Base-by-base conservation (phyloP, 768 basidiomycete species). In the Lyophyllum atratum region DNA sequence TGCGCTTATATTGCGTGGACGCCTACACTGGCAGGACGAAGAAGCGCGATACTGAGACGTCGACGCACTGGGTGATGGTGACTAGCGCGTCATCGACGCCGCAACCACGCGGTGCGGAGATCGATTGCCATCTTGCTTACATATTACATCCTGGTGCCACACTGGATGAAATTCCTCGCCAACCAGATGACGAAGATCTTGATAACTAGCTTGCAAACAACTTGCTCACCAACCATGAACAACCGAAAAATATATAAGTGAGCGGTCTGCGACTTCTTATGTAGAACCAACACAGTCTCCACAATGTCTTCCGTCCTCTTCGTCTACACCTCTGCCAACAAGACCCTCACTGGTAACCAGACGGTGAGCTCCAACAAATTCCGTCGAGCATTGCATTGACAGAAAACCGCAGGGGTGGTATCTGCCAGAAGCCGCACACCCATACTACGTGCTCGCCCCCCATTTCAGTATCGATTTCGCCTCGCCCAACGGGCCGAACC, bases 21-120 rank as follows among this genome's bases (percentile, higher is more conserved):
- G 76, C 90, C 82, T 70, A 92, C 90, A 93, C n/a, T n/a, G n/a
- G n/a, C n/a, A n/a, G 80, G 63, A 89, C 88, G 68, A 93, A 93
- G 79, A 93, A 93, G 17, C 90, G 84, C 40, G 91, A 92, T 91
- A 93, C 92, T 49, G 55, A 57, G 58, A 50, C 39, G 14, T 55
- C 19, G 43, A 48, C 40, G n/a, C n/a, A n/a, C n/a, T n/a, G n/a
- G n/a, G n/a, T n/a, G n/a, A n/a, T n/a, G n/a, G n/a, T n/a, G n/a
- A n/a, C n/a, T n/a, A n/a, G n/a, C n/a, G n/a, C n/a, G n/a, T n/a
- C n/a, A n/a, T n/a, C n/a, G n/a, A n/a, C n/a, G n/a, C n/a, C n/a
- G n/a, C n/a, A n/a, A n/a, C n/a, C n/a, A n/a, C n/a, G n/a, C n/a
- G n/a, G n/a, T n/a, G n/a, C n/a, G n/a, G n/a, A n/a, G n/a, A n/a